phyloP scores from a whole-genome alignment of 2,329 filamentous ascomycete species.

The Xylariaceae sp. region DNA sequence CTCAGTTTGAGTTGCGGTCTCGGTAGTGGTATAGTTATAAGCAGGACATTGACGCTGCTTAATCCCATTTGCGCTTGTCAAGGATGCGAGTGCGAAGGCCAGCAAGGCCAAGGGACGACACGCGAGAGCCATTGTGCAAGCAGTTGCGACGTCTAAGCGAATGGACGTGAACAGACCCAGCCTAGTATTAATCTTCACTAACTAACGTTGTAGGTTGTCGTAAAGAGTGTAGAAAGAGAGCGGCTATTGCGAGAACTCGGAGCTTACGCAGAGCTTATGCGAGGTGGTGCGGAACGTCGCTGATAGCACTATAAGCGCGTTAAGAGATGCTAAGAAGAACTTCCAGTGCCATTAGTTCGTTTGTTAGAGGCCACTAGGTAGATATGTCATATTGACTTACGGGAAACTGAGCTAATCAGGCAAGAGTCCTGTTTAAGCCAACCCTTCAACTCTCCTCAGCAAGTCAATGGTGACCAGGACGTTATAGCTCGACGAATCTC shows the following conservation, averaged over 20 bases:
- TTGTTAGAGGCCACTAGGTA: not conserved
- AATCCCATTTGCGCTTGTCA: constrained; percentile 30
- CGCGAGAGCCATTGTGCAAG: constrained; percentile 34
- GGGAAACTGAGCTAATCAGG: not conserved
- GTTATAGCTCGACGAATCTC: not conserved
- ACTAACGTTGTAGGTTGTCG: constrained; percentile 6
- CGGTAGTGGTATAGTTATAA: constrained; percentile 28
- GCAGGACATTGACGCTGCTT: constrained; percentile 16
- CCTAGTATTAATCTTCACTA: not conserved
- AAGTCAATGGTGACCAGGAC: constrained; percentile 1
- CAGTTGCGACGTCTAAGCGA: constrained; percentile 1
- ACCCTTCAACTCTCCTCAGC: not conserved
- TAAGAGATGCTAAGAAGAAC: not conserved
- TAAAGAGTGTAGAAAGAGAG: constrained; percentile 4
- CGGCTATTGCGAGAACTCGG: constrained; percentile 4
- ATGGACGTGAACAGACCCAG: not conserved
- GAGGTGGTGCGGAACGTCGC: too few species aligned
- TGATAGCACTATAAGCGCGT: too few species aligned
- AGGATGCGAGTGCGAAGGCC: constrained; percentile 30
- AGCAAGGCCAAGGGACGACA: constrained; percentile 30
- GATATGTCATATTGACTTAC: constrained; percentile 3
- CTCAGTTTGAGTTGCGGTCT: constrained; percentile 33
- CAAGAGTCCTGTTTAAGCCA: not conserved
- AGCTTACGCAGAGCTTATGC: too few species aligned
- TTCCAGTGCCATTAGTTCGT: not conserved